Base-by-base conservation (phyloP, 352 stramenopile species). In the Pythium dissotocum region DNA sequence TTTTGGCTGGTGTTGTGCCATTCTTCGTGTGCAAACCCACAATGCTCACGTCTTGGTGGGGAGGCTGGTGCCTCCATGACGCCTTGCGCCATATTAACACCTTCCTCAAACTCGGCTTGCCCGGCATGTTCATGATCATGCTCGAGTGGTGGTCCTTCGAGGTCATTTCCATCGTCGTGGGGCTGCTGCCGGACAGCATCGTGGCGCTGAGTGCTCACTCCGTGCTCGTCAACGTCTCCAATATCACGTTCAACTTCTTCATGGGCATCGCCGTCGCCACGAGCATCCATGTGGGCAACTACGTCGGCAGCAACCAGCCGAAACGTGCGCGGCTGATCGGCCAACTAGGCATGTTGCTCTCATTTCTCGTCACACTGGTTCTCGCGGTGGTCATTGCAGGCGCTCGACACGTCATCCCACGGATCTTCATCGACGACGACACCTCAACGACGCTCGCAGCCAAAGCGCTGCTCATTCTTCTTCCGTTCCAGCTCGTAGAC, bases 91-190 rank as follows among this genome's bases (percentile, higher is more conserved):
- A 87, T 46, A 65, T 79, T 7, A 69, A 64, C 2, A 62, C 84
- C 18, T 86, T 92, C 59, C 65, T 89, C 6, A 61, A 59, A 32
- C 74, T 89, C 28, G 82, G 78, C 1, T 35, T 90, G 4, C 82
- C 82, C 2, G 76, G 76, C 6, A 72, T 84, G 63, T 49, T 88
- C 5, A 87, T 88, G 74, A 80, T 90, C 69, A 74, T 79, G 14
- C 82, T 88, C 58, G 84, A 90, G 53, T 90, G 79, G 79, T 89
- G 82, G 76, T 83, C 80, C 13, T 90, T 81, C 53, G 84, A 92
- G 63, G 67, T 88, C 26, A 73, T 92, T 46, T 80, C 84, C 14
- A 46, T 90, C 26, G 66, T 83, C 48, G 76, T 79, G 0, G 80
- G 84, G 2, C 55, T 89, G 6, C 72, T 92, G 1, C 80, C 78